Percentiles rank a stretch among this genome's conserved stretches.
Evolutionary conservation across 371 early-diverging fungal genomes (phyloP).

Genomic region (Gilbertella persicaria): DNA sequence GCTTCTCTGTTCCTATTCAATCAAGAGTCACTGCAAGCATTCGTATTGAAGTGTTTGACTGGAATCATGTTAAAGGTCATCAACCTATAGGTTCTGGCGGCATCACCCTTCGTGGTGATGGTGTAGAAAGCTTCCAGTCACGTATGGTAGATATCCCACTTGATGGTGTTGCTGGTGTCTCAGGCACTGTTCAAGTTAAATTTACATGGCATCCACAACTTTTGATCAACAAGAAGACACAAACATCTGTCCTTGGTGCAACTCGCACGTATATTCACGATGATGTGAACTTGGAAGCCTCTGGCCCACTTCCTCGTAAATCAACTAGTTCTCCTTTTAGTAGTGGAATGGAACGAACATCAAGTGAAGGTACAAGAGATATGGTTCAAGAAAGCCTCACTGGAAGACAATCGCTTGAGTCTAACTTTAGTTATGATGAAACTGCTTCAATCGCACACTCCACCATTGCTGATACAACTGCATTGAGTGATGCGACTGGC

Average conservation of each 20-base stretch:
- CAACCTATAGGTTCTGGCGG: constrained; percentile 48
- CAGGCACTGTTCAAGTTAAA: constrained; percentile 39
- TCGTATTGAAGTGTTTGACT: constrained; percentile 80
- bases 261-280: constrained; percentile 19
- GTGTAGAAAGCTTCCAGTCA: constrained; percentile 42
- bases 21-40: constrained; percentile 64
- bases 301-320: constrained; percentile 18
- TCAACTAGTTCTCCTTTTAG: neutral
- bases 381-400: neutral
- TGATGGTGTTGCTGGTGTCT: constrained; percentile 46
- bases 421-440: constrained; percentile 14
- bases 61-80: constrained; percentile 72
- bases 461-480: constrained; percentile 12
- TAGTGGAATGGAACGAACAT: constrained; percentile 4
- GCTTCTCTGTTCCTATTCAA: constrained; percentile 64
- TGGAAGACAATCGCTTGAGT: neutral
- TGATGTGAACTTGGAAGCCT: constrained; percentile 21
- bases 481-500: constrained; percentile 26
- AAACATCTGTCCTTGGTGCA: constrained; percentile 39
- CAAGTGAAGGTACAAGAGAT: constrained; percentile 7
- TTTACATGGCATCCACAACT: constrained; percentile 53
- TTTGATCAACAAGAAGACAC: constrained; percentile 39
- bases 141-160: constrained; percentile 41
- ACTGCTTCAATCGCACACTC: constrained; percentile 18
- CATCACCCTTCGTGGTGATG: constrained; percentile 42